These are phyloP conservation scores for Ogataea pilisensis DNA, from an alignment of 805 yeast species.

Conservation along the genomic window DNA sequence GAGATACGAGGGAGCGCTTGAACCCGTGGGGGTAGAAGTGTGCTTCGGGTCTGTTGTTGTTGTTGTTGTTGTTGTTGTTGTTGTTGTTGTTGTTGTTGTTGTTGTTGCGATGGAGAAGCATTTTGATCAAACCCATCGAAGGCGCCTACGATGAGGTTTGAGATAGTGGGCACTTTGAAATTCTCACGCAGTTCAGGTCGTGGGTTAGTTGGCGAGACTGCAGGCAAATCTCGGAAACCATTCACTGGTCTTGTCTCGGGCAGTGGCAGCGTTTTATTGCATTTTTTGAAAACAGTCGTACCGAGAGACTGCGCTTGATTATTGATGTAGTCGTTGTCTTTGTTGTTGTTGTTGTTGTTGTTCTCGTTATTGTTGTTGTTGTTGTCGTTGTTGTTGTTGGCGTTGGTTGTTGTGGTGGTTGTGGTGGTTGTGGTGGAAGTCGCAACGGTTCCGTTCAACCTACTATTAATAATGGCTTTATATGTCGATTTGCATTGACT, in stretches of 20 bases:
- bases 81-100: neutral
- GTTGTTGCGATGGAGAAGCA: neutral
- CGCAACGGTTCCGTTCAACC: neutral
- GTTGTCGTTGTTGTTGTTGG: too few relatives aligned
- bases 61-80: neutral
- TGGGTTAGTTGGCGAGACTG: too few relatives aligned
- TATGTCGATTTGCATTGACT: constrained; percentile 40
- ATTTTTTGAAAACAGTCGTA: neutral
- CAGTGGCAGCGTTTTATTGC: neutral
- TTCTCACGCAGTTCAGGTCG: too few relatives aligned
- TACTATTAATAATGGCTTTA: constrained; percentile 1
- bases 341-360: neutral
- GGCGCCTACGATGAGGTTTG: too few relatives aligned
- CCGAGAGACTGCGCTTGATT: too few relatives aligned
- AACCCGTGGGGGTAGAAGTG: neutral
- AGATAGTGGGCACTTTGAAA: too few relatives aligned
- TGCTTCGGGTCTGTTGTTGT: neutral
- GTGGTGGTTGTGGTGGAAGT: constrained; percentile 1
- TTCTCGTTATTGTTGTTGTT: neutral
- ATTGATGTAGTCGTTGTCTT: too few relatives aligned
- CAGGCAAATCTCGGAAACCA: too few relatives aligned
- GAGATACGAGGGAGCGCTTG: neutral
- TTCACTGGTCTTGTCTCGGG: too few relatives aligned
- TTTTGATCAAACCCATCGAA: neutral
- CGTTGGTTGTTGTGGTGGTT: neutral